Evolutionary conservation across 148 eudicot species (phyloP).

Genomic region (Spergularia bocconei): DNA sequence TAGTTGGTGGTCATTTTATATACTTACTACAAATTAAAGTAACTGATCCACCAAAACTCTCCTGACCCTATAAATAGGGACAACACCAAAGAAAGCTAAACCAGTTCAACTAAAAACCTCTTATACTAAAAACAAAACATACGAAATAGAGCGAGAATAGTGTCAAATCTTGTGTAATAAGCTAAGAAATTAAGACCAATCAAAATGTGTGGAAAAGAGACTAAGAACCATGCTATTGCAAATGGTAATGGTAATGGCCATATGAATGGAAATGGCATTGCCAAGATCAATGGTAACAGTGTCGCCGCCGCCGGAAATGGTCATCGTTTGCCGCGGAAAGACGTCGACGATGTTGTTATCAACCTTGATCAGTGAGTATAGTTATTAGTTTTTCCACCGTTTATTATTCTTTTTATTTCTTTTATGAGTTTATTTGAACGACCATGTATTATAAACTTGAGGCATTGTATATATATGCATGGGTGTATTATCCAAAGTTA

Average conservation of each 20-base stretch:
- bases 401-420: not conserved
- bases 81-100: no score
- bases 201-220: slow-evolving; percentile 11
- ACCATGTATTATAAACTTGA: not conserved
- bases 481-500: no score
- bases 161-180: not conserved
- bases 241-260: not conserved
- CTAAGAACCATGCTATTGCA: not conserved
- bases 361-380: slow-evolving; percentile 26
- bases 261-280: not conserved
- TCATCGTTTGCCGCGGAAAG: not conserved
- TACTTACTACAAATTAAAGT: no score
- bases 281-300: not conserved
- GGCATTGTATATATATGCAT: no score
- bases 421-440: not conserved
- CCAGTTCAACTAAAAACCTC: no score
- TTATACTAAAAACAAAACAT: not conserved
- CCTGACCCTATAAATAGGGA: slow-evolving; percentile 18
- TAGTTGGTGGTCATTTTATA: no score
- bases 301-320: not conserved
- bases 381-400: not conserved
- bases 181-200: not conserved
- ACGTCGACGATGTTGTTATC: slow-evolving; percentile 4
- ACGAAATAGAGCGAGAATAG: slow-evolving; percentile 4
- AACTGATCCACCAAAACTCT: not conserved